Conservation (phyloP, 176 grass and related monocot genomes). For the Carex pumila region DNA sequence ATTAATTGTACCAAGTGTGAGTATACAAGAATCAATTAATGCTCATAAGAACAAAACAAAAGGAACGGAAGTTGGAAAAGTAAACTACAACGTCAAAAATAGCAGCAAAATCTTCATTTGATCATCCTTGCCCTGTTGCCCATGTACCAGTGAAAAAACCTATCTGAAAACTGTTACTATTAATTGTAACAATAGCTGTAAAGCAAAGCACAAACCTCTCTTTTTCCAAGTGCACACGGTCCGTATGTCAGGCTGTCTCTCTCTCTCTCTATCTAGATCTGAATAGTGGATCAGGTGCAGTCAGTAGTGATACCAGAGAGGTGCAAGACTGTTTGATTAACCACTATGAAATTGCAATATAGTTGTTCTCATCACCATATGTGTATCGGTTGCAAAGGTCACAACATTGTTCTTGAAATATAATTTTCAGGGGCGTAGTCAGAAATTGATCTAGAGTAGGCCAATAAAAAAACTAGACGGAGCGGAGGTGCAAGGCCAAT, state of each 20-base stretch:
- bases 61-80: background rate
- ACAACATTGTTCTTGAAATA: too few species aligned
- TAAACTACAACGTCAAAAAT: background rate
- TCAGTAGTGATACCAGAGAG: background rate
- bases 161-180: background rate
- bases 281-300: background rate
- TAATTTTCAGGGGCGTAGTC: too few species aligned
- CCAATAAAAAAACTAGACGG: too few species aligned
- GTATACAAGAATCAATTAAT: background rate
- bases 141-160: too few species aligned
- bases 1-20: background rate
- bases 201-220: background rate
- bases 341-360: too few species aligned
- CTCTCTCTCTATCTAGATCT: background rate
- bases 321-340: background rate
- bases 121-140: too few species aligned
- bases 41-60: background rate
- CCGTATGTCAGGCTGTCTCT: background rate
- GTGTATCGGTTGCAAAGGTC: too few species aligned
- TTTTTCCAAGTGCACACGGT: background rate
- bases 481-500: too few species aligned
- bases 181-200: background rate
- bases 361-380: too few species aligned
- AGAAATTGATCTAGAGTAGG: too few species aligned
- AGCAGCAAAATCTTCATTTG: too few species aligned